These are phyloP conservation scores for Lentinula edodes DNA, from an alignment of 768 basidiomycete genomes.

Conservation along the genomic window DNA sequence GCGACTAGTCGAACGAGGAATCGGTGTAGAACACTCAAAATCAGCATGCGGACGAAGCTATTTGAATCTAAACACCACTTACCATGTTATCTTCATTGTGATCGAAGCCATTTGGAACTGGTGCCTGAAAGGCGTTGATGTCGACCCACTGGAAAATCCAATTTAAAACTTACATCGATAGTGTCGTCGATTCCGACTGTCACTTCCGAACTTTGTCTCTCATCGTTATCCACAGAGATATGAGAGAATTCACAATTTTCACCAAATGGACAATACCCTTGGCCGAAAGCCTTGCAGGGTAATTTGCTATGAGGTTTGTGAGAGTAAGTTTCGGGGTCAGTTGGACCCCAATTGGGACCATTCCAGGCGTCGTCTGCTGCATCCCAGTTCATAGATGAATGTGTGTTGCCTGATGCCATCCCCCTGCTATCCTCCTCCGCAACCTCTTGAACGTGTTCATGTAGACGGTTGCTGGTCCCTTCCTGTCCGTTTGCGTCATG, in stretches of 20 bases:
- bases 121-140: neutral
- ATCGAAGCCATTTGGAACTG: neutral
- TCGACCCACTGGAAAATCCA: conserved; percentile 10
- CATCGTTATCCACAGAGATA: conserved; percentile 14
- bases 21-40: neutral
- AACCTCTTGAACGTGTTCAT: neutral
- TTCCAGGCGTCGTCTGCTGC: neutral
- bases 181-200: neutral
- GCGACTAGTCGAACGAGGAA: neutral
- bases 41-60: neutral
- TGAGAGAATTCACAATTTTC: conserved; percentile 25
- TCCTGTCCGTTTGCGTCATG: neutral
- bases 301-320: conserved; percentile 8
- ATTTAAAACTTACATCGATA: conserved; percentile 12
- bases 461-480: neutral
- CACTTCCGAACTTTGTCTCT: neutral
- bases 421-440: neutral
- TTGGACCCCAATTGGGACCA: neutral
- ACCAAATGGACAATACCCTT: conserved; percentile 26
- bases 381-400: neutral
- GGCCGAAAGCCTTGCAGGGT: conserved; percentile 28
- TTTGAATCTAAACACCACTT: neutral
- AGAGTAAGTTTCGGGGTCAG: neutral
- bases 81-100: neutral
- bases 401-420: neutral